Evolutionary conservation across 2,329 filamentous ascomycete species (phyloP).

Genomic region (Apiospora rasikravindrae): DNA sequence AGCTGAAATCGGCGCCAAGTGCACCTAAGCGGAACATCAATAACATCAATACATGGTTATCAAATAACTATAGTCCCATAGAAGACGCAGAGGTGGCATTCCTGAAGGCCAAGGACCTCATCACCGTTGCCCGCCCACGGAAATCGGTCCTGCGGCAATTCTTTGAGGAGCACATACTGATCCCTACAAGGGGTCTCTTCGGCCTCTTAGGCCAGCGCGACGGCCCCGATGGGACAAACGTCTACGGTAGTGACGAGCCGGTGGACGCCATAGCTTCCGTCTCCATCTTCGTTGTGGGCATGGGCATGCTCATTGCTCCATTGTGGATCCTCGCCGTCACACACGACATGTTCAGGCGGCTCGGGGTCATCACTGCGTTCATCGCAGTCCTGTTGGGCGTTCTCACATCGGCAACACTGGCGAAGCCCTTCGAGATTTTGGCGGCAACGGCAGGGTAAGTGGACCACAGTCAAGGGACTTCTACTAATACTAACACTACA

Average conservation of each 20-base stretch:
- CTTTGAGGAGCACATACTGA: background rate
- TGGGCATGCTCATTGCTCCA: background rate
- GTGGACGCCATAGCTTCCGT: background rate
- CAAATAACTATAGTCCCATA: background rate
- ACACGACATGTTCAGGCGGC: background rate
- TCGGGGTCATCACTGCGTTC: background rate
- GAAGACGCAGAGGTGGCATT: background rate
- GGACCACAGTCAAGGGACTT: no score
- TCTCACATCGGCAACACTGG: background rate
- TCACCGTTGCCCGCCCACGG: background rate
- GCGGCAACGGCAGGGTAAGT: slow-evolving; percentile 8
- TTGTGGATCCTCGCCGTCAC: background rate
- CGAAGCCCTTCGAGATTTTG: slow-evolving; percentile 6
- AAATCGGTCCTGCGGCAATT: background rate
- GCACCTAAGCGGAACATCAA: background rate
- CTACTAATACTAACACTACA: background rate
- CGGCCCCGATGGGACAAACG: background rate
- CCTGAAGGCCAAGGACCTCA: background rate
- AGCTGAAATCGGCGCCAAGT: background rate
- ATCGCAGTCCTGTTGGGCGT: background rate
- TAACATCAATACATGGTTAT: slow-evolving; percentile 14
- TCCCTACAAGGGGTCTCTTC: background rate
- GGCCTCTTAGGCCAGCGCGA: background rate
- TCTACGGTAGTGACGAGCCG: background rate
- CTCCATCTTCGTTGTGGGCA: background rate